Percentiles rank a stretch among this genome's conserved stretches.
Evolutionary conservation across 1,284 basidiomycete genomes (phyloP).

Genomic region (Sanghuangporus weigelae): DNA sequence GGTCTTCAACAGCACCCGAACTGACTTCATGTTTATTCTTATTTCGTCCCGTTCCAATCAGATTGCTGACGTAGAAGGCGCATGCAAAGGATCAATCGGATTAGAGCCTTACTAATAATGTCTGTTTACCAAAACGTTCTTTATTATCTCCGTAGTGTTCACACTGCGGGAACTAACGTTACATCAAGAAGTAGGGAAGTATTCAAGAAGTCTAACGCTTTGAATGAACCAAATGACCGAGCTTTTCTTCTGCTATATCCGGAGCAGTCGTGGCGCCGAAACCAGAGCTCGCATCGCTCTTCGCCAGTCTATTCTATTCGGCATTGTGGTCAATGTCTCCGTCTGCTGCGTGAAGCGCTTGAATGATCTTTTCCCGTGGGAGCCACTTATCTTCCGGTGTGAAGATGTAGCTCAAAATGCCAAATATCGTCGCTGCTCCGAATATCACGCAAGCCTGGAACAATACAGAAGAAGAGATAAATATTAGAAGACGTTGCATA

Average conservation of each 20-base stretch:
- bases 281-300: too few species aligned
- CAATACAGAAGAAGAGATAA: slow-evolving; percentile 18
- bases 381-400: slow-evolving; percentile 76
- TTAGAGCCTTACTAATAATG: slow-evolving; percentile 50
- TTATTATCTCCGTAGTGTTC: not conserved
- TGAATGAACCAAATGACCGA: too few species aligned
- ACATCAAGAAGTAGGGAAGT: too few species aligned
- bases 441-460: slow-evolving; percentile 70
- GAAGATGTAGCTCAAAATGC: slow-evolving; percentile 68
- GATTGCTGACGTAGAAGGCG: slow-evolving; percentile 82
- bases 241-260: too few species aligned
- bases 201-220: too few species aligned
- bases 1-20: slow-evolving; percentile 2
- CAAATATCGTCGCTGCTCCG: slow-evolving; percentile 71
- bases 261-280: too few species aligned
- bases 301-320: not conserved
- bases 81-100: slow-evolving; percentile 74
- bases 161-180: not conserved
- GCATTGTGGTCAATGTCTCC: not conserved
- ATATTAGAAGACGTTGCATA: not conserved
- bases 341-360: slow-evolving; percentile 38
- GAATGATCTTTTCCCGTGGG: slow-evolving; percentile 51
- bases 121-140: not conserved
- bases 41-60: slow-evolving; percentile 24
- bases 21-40: not conserved